A percentile compares a stretch with the other conserved stretches of the same genome.
Conservation (phyloP, 192 early-diverging fungal species). For the Coemansia sp. region DNA sequence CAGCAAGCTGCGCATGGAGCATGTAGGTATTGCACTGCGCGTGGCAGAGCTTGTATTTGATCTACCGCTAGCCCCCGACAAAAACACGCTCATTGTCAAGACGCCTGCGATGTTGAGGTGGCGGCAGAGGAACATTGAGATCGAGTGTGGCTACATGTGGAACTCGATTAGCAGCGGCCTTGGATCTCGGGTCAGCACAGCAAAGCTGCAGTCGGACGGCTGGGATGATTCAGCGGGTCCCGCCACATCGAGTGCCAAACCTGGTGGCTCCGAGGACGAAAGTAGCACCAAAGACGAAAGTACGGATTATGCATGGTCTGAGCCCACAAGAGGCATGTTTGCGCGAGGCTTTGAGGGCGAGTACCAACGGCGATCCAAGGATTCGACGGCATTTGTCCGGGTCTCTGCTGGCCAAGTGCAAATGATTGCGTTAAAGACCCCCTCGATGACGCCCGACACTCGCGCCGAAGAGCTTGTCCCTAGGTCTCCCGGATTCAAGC, state of each 20-base stretch:
- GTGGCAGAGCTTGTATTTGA: conserved; percentile 46
- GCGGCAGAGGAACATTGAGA: conserved; percentile 39
- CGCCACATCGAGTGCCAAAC: not conserved
- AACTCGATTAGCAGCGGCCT: conserved; percentile 33
- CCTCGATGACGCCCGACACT: conserved; percentile 50
- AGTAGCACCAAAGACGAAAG: not conserved
- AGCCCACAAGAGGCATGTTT: conserved; percentile 16
- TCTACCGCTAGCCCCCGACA: conserved; percentile 38
- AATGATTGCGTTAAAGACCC: conserved; percentile 32
- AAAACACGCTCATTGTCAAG: conserved; percentile 14
- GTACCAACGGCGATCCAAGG: conserved; percentile 25
- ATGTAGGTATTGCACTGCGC: conserved; percentile 34
- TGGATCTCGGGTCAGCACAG: conserved; percentile 17
- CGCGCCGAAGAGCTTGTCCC: conserved; percentile 40
- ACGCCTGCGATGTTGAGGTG: conserved; percentile 48
- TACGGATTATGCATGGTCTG: conserved; percentile 21
- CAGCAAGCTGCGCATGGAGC: conserved; percentile 48
- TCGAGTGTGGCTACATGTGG: conserved; percentile 48
- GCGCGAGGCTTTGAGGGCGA: conserved; percentile 19
- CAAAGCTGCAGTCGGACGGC: conserved; percentile 7
- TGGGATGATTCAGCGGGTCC: not conserved
- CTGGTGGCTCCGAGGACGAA: not conserved
- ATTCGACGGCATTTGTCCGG: conserved; percentile 46
- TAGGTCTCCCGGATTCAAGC: conserved; percentile 28
- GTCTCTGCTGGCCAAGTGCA: conserved; percentile 32